A percentile compares a stretch with the other conserved stretches of the same genome.
These are phyloP conservation scores for Chytriomyces sp. DNA, from an alignment of 192 early-diverging fungal species.

Conservation along the genomic window DNA sequence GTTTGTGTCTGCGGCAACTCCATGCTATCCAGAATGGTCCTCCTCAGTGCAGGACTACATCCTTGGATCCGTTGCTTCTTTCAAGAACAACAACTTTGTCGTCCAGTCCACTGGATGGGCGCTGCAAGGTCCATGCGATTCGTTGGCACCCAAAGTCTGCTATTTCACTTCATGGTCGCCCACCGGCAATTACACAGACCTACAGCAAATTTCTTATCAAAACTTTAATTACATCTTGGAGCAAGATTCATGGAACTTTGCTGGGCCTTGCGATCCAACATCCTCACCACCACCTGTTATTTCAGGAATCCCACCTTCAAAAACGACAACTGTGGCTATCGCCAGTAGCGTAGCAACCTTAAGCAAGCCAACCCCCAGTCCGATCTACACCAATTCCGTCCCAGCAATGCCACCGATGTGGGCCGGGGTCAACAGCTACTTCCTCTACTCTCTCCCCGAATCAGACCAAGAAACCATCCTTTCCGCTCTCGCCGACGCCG, in stretches of 20 bases:
- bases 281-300: background rate
- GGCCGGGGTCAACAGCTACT: conserved; percentile 29
- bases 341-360: background rate
- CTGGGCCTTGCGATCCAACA: background rate
- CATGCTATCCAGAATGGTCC: background rate
- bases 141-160: background rate
- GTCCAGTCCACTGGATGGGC: background rate
- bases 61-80: background rate
- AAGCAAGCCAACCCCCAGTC: background rate
- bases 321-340: background rate
- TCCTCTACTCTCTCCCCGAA: conserved; percentile 14
- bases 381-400: background rate
- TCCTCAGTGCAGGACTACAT: background rate
- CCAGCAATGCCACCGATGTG: conserved; percentile 24
- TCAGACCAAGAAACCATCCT: conserved; percentile 24
- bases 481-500: background rate
- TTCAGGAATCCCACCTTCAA: background rate
- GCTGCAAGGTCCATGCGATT: background rate
- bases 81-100: background rate
- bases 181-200: background rate
- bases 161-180: background rate
- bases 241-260: background rate
- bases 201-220: background rate
- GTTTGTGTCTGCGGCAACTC: no score
- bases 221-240: background rate